These are phyloP conservation scores for Pistacia atlantica DNA, from an alignment of 345 rosid species.

Conservation along the genomic window DNA sequence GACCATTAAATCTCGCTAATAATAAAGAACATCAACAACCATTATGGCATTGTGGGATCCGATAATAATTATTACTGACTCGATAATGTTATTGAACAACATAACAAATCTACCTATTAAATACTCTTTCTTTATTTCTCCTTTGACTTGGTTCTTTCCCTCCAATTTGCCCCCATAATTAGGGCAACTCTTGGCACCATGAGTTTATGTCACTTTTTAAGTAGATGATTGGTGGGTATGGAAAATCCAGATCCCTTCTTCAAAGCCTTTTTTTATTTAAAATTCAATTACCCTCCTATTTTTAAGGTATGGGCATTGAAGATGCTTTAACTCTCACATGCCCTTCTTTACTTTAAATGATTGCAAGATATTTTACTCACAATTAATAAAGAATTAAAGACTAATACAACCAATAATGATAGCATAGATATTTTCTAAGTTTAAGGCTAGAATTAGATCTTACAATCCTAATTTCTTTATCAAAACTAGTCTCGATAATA, in stretches of 20 bases:
- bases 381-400: background rate
- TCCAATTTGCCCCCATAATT: no score
- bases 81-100: no score
- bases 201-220: background rate
- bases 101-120: no score
- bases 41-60: no score
- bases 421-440: background rate
- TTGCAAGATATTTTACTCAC: constrained; percentile 7
- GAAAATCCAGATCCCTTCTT: background rate
- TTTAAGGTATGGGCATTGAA: constrained; percentile 25
- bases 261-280: background rate
- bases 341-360: constrained; percentile 12
- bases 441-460: background rate
- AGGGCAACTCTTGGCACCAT: background rate
- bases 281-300: constrained; percentile 15
- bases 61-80: no score
- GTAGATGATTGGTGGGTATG: background rate
- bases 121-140: no score
- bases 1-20: no score
- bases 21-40: no score
- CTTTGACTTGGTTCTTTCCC: no score
- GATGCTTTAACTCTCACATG: constrained; percentile 28
- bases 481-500: no score
- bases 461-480: background rate
- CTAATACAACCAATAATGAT: background rate